Evolutionary conservation across 108 stramenopile species (phyloP).

Genomic region (Conticribra guillardii): DNA sequence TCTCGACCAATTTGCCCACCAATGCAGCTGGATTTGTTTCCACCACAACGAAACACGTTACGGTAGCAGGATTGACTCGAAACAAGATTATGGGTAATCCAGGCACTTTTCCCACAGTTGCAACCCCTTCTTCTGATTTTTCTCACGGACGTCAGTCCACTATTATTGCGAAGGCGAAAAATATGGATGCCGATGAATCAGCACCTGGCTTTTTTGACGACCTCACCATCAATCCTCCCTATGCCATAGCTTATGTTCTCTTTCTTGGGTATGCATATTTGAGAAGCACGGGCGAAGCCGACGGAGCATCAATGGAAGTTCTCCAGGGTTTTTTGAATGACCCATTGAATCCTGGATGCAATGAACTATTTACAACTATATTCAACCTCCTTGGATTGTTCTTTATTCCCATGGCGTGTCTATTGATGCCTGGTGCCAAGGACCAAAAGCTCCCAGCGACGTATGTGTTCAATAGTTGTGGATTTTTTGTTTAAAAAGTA

Average conservation of each 20-base stretch:
- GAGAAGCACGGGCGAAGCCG: conserved; percentile 22
- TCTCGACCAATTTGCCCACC: too few species aligned
- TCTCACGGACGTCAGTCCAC: too few species aligned
- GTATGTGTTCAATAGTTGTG: neutral
- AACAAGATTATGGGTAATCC: too few species aligned
- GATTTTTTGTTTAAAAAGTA: neutral
- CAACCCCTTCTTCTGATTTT: too few species aligned
- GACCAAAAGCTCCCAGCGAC: conserved; percentile 49
- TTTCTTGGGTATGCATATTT: conserved; percentile 42
- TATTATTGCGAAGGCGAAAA: too few species aligned
- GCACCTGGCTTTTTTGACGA: conserved; percentile 1
- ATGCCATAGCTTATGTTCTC: conserved; percentile 43
- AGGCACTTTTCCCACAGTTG: too few species aligned
- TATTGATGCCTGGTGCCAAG: conserved; percentile 60
- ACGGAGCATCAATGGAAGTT: conserved; percentile 47
- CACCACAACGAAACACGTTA: too few species aligned
- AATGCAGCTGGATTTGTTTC: too few species aligned
- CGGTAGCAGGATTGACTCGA: too few species aligned
- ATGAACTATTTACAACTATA: conserved; percentile 60
- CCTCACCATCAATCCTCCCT: conserved; percentile 42
- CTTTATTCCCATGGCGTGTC: conserved; percentile 57
- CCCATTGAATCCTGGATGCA: conserved; percentile 62
- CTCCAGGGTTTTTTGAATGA: conserved; percentile 54
- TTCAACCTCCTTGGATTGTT: conserved; percentile 69
- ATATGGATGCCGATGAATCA: too few species aligned